Evolutionary conservation across 2,329 filamentous ascomycete species (phyloP).

Genomic region (Claviceps fusiformis): DNA sequence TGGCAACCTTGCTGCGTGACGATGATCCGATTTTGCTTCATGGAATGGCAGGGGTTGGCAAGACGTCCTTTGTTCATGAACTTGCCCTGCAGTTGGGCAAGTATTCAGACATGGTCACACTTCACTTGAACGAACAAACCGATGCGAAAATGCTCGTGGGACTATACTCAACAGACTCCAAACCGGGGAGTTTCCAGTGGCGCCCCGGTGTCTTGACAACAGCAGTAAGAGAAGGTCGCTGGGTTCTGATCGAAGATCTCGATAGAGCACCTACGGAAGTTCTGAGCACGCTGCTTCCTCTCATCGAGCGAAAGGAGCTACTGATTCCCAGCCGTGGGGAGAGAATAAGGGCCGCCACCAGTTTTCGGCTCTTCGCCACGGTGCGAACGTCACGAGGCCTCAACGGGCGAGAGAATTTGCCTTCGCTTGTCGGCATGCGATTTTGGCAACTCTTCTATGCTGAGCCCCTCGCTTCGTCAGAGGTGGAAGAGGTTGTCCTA

Average conservation of each 20-base stretch:
- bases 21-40: slow-evolving; percentile 65
- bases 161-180: slow-evolving; percentile 79
- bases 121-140: slow-evolving; percentile 95
- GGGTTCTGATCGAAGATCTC: slow-evolving; percentile 95
- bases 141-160: slow-evolving; percentile 94
- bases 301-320: slow-evolving; percentile 86
- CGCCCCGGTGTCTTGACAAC: slow-evolving; percentile 84
- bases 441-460: slow-evolving; percentile 75
- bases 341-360: slow-evolving; percentile 65
- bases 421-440: slow-evolving; percentile 66
- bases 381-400: slow-evolving; percentile 62
- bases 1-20: slow-evolving; percentile 55
- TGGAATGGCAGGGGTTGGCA: slow-evolving; percentile 75
- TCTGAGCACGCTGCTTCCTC: slow-evolving; percentile 78
- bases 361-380: slow-evolving; percentile 85
- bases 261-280: slow-evolving; percentile 92
- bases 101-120: slow-evolving; percentile 71
- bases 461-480: slow-evolving; percentile 47
- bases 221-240: slow-evolving; percentile 83
- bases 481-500: slow-evolving; percentile 62
- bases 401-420: slow-evolving; percentile 53
- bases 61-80: slow-evolving; percentile 75
- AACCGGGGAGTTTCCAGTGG: slow-evolving; percentile 85
- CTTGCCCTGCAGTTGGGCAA: slow-evolving; percentile 69
- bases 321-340: slow-evolving; percentile 83